Evolutionary conservation across 352 stramenopile genomes (phyloP).

Genomic region (Globisporangium paddicum): DNA sequence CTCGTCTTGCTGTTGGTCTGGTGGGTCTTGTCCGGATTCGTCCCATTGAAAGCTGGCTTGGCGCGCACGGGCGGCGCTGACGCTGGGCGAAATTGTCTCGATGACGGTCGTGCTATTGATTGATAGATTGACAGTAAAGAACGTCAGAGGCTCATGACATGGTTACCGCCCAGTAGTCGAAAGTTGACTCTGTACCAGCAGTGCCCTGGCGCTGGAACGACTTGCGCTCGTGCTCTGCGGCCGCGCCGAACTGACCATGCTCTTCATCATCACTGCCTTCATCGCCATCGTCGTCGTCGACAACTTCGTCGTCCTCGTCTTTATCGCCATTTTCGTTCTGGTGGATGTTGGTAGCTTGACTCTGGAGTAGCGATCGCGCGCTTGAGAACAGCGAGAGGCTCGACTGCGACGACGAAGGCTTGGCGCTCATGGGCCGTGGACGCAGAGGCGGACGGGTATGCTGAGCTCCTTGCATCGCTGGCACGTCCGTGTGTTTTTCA

Average conservation of each 20-base stretch:
- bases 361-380: neutral
- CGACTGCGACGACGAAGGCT: constrained; percentile 16
- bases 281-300: constrained; percentile 11
- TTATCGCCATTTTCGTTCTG: constrained; percentile 17
- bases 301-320: constrained; percentile 32
- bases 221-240: constrained; percentile 13
- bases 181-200: neutral
- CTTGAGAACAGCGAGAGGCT: constrained; percentile 1
- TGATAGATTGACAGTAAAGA: no score
- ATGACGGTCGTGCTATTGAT: neutral
- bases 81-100: constrained; percentile 37
- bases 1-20: neutral
- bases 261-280: neutral
- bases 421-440: constrained; percentile 47
- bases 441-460: constrained; percentile 13
- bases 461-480: neutral
- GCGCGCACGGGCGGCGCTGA: constrained; percentile 46
- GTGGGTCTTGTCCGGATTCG: constrained; percentile 9
- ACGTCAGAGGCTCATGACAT: no score
- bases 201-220: neutral
- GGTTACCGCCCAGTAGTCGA: no score
- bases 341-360: neutral
- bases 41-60: constrained; percentile 12
- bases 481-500: no score
- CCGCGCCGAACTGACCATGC: constrained; percentile 32